phyloP scores from a whole-genome alignment of 768 basidiomycete genomes.

The Russula earlei region DNA sequence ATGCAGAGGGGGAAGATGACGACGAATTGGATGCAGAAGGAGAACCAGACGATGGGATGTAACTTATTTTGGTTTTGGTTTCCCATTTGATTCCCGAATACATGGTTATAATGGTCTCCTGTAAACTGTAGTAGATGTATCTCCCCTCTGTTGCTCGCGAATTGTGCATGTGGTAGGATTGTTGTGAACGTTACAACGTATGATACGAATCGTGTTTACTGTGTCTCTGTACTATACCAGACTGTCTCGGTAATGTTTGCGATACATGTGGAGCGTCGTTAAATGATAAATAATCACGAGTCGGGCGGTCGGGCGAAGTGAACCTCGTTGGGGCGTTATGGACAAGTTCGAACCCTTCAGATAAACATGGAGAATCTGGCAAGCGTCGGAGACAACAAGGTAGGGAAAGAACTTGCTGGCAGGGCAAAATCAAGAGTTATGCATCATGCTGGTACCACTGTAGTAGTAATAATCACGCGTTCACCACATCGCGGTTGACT shows the following conservation, averaged over 20 bases:
- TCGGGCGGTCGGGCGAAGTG: no score
- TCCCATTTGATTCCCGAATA: conserved; percentile 1
- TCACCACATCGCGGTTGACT: no score
- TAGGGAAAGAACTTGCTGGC: no score
- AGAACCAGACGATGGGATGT: conserved; percentile 24
- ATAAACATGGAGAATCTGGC: no score
- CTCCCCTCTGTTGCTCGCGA: neutral
- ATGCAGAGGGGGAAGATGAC: conserved; percentile 32
- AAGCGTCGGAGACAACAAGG: no score
- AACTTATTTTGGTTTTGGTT: conserved; percentile 12
- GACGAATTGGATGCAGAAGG: conserved; percentile 28
- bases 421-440: no score
- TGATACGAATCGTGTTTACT: neutral
- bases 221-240: neutral
- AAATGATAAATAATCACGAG: no score
- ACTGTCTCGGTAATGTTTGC: neutral
- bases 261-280: no score
- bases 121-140: conserved; percentile 14
- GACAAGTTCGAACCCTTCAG: no score
- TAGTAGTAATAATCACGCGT: no score
- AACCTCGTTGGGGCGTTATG: no score
- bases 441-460: no score
- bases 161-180: conserved; percentile 1
- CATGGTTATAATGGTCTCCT: conserved; percentile 11
- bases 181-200: neutral